Evolutionary conservation across 2,329 filamentous ascomycete genomes (phyloP), one percentile per base, ranked within the genome.

Genomic region (Epicoccum sorghinum): DNA sequence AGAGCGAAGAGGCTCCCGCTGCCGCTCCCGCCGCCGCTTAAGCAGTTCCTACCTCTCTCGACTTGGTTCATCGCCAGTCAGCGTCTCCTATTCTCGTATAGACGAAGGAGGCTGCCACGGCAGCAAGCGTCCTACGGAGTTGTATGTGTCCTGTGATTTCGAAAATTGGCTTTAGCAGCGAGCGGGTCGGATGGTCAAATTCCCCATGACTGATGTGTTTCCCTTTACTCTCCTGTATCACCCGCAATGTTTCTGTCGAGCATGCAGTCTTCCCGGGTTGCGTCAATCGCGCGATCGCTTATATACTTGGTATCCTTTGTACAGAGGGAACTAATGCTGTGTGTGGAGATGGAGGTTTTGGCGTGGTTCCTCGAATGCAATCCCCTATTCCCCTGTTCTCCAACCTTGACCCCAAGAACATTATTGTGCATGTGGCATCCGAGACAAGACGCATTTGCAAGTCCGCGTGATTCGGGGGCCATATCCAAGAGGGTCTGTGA

Each of bases 161-260:
- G 64, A 72, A 73, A 74, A 73, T 72, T 71, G 69, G 70, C 65
- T 72, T 72, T 71, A 65, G 66, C 66, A 72, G 71, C 71, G 67
- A 74, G 71, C 71, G 71, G 71, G 60, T 71, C 68, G 68, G 72
- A 71, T 69, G 62, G 66, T 66, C 62, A 62, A 65, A 68, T 73
- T 71, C 67, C 71, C 70, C 68, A 73, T 72, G 71, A 74, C 64
- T 74, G 67, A 74, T 73, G 70, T 72, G 65, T 72, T 73, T 72
- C 65, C 65, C 67, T 68, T 68, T 68, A 56, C 60, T 59, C 62
- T 60, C 55, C 62, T 62, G 61, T 61, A 62, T 56, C 55, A 51
- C 65, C 62, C 52, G 52, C 61, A 64, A 64, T 61, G 49, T 59
- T 60, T 61, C 55, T 61, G 57, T 61, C 57, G 55, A 62, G 60